Evolutionary conservation across 768 basidiomycete genomes (phyloP).

Genomic region (Boletus speciosus): DNA sequence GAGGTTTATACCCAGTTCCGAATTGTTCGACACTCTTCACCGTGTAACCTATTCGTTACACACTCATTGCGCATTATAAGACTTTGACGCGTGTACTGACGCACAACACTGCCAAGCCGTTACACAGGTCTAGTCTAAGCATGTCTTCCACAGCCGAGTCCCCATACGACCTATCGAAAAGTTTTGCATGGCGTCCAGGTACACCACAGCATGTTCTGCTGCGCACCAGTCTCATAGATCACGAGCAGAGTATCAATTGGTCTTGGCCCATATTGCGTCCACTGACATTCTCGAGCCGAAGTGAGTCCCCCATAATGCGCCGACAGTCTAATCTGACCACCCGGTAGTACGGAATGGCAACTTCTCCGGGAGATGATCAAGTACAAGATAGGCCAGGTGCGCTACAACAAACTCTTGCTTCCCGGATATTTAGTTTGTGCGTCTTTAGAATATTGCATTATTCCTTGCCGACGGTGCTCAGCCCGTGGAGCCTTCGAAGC

Average conservation of each 20-base stretch:
- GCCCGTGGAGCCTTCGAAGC: conserved; percentile 40
- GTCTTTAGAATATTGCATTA: conserved; percentile 45
- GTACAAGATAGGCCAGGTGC: conserved; percentile 63
- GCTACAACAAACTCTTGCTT: neutral
- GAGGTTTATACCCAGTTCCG: no score
- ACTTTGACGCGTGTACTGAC: neutral
- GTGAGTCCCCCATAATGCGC: conserved; percentile 1
- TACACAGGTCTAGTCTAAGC: neutral
- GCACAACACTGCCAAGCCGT: neutral
- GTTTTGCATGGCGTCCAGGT: conserved; percentile 56
- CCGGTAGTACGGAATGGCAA: conserved; percentile 62
- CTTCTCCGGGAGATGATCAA: conserved; percentile 70
- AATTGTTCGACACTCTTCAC: no score
- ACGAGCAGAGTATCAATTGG: conserved; percentile 50
- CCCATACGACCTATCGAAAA: conserved; percentile 12
- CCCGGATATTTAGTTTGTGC: neutral
- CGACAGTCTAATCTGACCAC: conserved; percentile 11
- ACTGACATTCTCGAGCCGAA: conserved; percentile 63
- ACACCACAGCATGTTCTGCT: conserved; percentile 7
- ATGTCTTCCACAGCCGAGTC: conserved; percentile 21
- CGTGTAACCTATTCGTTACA: no score
- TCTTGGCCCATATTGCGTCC: conserved; percentile 60
- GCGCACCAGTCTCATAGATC: conserved; percentile 5
- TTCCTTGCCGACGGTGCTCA: conserved; percentile 42
- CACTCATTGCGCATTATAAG: no score